Evolutionary conservation across 257 asterid species (phyloP).

Genomic region (Solanum clarkiae): DNA sequence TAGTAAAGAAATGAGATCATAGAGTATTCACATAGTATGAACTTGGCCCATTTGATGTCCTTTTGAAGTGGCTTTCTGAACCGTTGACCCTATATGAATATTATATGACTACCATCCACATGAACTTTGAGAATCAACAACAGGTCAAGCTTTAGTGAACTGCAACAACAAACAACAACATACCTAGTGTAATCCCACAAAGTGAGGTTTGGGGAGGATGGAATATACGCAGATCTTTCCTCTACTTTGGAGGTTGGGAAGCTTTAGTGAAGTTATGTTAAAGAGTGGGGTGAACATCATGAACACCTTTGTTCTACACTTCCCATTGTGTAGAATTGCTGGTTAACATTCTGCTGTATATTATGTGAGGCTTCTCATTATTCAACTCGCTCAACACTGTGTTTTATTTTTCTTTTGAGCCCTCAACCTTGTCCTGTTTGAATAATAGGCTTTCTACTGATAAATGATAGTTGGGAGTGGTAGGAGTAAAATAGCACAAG

Average conservation of each 20-base stretch:
- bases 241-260: neutral
- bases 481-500: neutral
- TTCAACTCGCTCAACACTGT: neutral
- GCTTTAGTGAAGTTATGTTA: neutral
- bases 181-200: neutral
- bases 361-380: neutral
- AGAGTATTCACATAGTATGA: neutral
- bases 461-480: neutral
- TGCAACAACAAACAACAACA: neutral
- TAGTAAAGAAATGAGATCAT: neutral
- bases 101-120: neutral
- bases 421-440: neutral
- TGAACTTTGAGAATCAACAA: neutral
- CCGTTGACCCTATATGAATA: neutral
- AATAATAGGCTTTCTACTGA: neutral
- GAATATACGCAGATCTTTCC: neutral
- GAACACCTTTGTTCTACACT: neutral
- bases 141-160: neutral
- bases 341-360: neutral
- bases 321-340: neutral
- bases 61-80: neutral
- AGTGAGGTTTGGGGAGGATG: neutral
- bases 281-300: neutral
- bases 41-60: neutral
- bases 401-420: neutral